A percentile compares a stretch with the other conserved stretches of the same genome.
phyloP scores from a whole-genome alignment of 176 grass and related monocot species.

The Eremochloa ophiuroides region DNA sequence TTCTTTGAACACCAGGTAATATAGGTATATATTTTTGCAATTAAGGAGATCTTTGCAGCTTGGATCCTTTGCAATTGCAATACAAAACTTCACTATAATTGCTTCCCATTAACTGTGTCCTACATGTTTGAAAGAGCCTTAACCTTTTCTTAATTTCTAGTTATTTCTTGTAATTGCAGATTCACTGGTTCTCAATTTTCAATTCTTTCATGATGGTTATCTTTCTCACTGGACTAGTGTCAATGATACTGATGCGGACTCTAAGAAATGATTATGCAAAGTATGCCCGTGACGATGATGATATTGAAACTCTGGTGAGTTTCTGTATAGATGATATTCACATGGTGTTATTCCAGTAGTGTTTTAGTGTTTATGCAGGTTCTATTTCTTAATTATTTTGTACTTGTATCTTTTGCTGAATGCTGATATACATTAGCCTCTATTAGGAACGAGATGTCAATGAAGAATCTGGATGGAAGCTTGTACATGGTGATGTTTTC shows the following conservation, averaged over 20 bases:
- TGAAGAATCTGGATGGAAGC: conserved; percentile 99
- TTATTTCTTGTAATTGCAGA: conserved; percentile 45
- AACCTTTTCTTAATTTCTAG: not conserved
- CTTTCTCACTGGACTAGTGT: conserved; percentile 92
- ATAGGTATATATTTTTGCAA: not conserved
- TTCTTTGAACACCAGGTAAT: conserved; percentile 82
- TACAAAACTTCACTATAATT: not conserved
- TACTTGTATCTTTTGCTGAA: conserved; percentile 7
- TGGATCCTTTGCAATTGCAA: not conserved
- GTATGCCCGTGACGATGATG: conserved; percentile 90
- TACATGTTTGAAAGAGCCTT: not conserved
- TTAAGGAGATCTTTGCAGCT: not conserved
- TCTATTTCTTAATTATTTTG: not conserved
- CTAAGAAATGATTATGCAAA: conserved; percentile 99
- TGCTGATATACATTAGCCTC: conserved; percentile 11
- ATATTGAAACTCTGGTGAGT: conserved; percentile 92
- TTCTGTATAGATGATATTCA: conserved; percentile 5
- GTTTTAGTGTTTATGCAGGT: not conserved
- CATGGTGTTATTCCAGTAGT: not conserved
- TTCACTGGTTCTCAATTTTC: conserved; percentile 99
- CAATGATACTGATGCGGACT: conserved; percentile 95
- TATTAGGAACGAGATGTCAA: conserved; percentile 87
- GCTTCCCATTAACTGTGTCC: not conserved
- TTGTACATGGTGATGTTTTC: conserved; percentile 98
- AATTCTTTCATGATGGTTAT: conserved; percentile 99